Evolutionary conservation across 768 basidiomycete species (phyloP).

Genomic region (Filobasidium floriforme): DNA sequence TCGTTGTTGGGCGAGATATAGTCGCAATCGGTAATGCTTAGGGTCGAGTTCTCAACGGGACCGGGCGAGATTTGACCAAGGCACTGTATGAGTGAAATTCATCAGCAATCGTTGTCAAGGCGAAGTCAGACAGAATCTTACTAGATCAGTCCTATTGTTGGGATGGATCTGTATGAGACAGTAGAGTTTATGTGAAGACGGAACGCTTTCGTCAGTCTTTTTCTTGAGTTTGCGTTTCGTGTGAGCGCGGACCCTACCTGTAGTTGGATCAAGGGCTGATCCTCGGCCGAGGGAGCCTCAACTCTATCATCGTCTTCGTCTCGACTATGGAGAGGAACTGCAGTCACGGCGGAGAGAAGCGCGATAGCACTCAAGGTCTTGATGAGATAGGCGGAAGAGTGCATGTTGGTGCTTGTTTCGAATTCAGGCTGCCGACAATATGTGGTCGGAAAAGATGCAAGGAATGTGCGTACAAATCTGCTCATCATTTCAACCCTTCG

Average conservation of each 20-base stretch:
- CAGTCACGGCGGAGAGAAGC: background rate
- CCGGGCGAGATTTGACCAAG: background rate
- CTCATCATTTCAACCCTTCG: too few species aligned
- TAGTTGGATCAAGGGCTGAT: background rate
- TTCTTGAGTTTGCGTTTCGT: too few species aligned
- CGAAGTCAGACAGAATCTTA: background rate
- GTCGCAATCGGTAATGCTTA: background rate
- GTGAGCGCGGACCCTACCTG: too few species aligned
- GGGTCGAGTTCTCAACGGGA: background rate
- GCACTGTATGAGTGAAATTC: background rate
- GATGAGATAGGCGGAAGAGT: background rate
- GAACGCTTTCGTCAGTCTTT: too few species aligned
- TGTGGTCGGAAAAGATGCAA: too few species aligned
- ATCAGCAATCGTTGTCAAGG: background rate
- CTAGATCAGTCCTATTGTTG: background rate
- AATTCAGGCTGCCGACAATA: too few species aligned
- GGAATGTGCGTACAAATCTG: too few species aligned
- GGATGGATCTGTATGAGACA: too few species aligned
- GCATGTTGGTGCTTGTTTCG: background rate
- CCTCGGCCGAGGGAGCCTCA: background rate
- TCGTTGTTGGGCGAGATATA: background rate
- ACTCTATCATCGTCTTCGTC: background rate
- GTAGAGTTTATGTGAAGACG: too few species aligned
- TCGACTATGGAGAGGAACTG: background rate
- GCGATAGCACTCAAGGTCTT: background rate